Conservation (phyloP, 306 rosid species). For the Alnus glutinosa region DNA sequence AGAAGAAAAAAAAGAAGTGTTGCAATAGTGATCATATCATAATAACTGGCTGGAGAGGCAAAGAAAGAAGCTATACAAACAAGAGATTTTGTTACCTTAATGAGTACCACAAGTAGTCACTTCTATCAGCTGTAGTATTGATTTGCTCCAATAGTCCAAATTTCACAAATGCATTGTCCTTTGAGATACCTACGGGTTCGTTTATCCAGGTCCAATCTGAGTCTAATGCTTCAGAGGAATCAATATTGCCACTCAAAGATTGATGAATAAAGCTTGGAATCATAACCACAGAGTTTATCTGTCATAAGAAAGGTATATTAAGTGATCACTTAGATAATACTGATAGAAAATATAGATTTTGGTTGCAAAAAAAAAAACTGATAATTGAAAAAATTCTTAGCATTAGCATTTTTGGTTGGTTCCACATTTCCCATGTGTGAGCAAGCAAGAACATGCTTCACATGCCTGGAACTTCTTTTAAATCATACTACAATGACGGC, state of each 20-base stretch:
- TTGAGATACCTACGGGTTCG: conserved; percentile 92
- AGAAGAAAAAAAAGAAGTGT: neutral
- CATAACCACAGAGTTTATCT: conserved; percentile 72
- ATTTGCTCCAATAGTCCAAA: conserved; percentile 84
- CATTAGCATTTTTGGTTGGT: neutral
- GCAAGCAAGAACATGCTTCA: too few relatives aligned
- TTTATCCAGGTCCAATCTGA: conserved; percentile 79
- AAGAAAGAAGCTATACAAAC: neutral
- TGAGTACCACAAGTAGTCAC: conserved; percentile 95
- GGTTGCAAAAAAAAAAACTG: neutral
- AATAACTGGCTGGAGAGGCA: conserved; percentile 13
- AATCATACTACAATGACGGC: neutral
- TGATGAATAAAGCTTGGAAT: conserved; percentile 59
- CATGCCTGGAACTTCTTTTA: neutral
- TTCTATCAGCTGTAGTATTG: conserved; percentile 85
- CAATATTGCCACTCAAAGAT: conserved; percentile 43
- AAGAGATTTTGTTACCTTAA: conserved; percentile 51
- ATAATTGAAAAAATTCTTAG: neutral
- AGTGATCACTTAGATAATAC: neutral
- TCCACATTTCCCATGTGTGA: neutral
- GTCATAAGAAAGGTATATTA: conserved; percentile 25
- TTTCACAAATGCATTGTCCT: conserved; percentile 60
- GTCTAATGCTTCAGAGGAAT: conserved; percentile 48
- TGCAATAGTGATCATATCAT: conserved; percentile 7
- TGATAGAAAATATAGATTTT: neutral